Evolutionary conservation across 1,284 basidiomycete genomes (phyloP).

Genomic region (Neonothopanus nambi): DNA sequence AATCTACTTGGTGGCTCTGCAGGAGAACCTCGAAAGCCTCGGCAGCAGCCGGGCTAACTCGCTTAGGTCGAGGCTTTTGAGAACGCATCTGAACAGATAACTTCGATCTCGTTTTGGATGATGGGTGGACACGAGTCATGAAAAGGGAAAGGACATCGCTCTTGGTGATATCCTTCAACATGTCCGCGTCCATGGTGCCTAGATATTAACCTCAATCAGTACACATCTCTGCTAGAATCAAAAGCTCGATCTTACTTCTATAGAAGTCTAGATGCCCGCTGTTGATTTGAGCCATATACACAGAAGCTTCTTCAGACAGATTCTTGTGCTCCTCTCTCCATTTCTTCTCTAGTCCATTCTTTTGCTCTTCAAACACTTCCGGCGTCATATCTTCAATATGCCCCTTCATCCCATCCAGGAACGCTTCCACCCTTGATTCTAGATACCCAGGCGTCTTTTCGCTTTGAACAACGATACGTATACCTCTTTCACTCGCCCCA

Average conservation of each 20-base stretch:
- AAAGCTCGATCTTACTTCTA: constrained; percentile 31
- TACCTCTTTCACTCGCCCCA: constrained; percentile 70
- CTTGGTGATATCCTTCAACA: constrained; percentile 69
- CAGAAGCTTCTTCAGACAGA: constrained; percentile 75
- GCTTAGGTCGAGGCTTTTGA: constrained; percentile 57
- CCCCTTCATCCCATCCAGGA: constrained; percentile 60
- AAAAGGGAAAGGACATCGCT: constrained; percentile 80
- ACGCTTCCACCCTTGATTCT: constrained; percentile 81
- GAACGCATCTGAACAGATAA: constrained; percentile 82
- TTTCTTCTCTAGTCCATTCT: constrained; percentile 49
- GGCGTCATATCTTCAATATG: constrained; percentile 48
- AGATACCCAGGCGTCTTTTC: constrained; percentile 85
- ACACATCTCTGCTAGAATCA: background rate
- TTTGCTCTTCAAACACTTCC: constrained; percentile 57
- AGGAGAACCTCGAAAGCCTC: constrained; percentile 63
- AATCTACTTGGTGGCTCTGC: constrained; percentile 47
- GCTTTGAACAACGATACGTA: constrained; percentile 91
- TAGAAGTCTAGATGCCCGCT: constrained; percentile 80
- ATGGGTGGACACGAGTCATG: constrained; percentile 69
- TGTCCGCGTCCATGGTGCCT: constrained; percentile 70
- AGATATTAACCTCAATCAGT: constrained; percentile 15
- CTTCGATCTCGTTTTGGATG: constrained; percentile 71
- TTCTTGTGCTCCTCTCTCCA: constrained; percentile 61
- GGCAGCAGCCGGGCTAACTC: constrained; percentile 68
- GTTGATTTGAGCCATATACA: constrained; percentile 73